Base-by-base conservation (phyloP, 495 filamentous ascomycete genomes). In the Podospora sp. region DNA sequence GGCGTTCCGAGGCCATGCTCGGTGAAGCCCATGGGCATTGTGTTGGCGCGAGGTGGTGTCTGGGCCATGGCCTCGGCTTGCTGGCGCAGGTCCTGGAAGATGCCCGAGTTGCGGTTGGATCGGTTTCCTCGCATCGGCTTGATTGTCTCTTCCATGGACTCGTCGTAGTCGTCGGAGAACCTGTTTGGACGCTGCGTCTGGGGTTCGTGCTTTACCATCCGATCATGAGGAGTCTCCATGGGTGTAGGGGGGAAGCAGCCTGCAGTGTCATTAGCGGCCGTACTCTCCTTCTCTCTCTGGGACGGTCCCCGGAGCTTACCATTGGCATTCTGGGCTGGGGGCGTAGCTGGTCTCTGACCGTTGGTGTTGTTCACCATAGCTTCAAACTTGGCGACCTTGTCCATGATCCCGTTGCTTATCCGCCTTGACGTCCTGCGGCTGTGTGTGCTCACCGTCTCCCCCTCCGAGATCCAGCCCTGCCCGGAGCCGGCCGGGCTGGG, bases 61-160 rank as follows among this genome's bases (percentile, higher is more conserved):
- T 75, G 71, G 4, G 40, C 62, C 63, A 78, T 69, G 18, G 66
- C 71, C 55, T 83, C 78, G 18, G 80, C 77, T 66, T 81, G 78
- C 66, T 79, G 76, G 46, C 80, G 77, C 73, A 82, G 72, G 20
- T 83, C 80, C 29, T 82, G 78, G 57, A 84, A 84, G 49, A 79
- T 77, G 16, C 78, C 75, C 53, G 74, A 75, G 59, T 69, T 72
- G 21, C 74, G 72, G 58, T 77, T 78, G 65, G 36, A 67, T 46
- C 59, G 70, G 63, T 68, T 76, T 60, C 65, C 76, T 68, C 76
- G 72, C 11, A 75, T 65, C 4, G 84, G 84, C 73, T 86, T 86
- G 71, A 86, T 78, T 0, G 84, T 86, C 69, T 85, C 84, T 68
- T 86, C 83, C 80, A 85, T 85, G n/a, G 83, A 86, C 68, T 83